phyloP scores from a whole-genome alignment of 2,329 filamentous ascomycete species.

The Arachnopeziza araneosa region DNA sequence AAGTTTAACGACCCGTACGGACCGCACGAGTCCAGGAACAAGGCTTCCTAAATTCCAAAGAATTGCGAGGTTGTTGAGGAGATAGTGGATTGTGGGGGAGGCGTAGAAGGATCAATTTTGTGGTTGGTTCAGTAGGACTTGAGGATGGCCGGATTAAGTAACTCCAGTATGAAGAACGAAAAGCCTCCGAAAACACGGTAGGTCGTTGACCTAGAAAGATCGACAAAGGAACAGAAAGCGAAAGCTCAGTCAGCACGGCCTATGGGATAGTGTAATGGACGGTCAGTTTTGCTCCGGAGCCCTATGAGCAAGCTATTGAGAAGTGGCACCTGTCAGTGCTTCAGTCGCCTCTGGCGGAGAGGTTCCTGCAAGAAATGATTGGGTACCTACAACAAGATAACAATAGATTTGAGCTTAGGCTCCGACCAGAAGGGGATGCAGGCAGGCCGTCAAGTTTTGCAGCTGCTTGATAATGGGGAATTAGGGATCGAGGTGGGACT shows the following conservation, averaged over 20 bases:
- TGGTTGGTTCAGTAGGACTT: not conserved
- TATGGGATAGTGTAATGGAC: not conserved
- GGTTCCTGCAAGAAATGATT: constrained; percentile 9
- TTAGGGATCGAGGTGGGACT: not conserved
- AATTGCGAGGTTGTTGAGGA: not conserved
- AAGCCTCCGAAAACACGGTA: too few species aligned
- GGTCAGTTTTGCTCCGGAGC: not conserved
- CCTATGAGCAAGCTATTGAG: constrained; percentile 3
- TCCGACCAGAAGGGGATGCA: not conserved
- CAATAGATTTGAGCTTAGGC: not conserved
- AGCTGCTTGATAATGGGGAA: not conserved
- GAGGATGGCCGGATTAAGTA: not conserved
- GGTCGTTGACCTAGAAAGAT: not conserved
- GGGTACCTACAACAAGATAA: constrained; percentile 8
- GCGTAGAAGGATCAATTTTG: constrained; percentile 5
- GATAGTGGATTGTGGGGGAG: constrained; percentile 10
- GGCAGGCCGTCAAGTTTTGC: not conserved
- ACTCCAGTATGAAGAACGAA: not conserved
- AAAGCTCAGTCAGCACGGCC: not conserved
- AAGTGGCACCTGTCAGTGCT: constrained; percentile 8
- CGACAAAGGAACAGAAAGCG: not conserved
- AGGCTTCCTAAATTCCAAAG: not conserved
- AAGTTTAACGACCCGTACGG: constrained; percentile 4
- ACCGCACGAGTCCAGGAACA: not conserved
- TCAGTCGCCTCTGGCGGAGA: constrained; percentile 10